Conservation (phyloP, 2,329 filamentous ascomycete genomes). For the Clonostachys rhizophaga region DNA sequence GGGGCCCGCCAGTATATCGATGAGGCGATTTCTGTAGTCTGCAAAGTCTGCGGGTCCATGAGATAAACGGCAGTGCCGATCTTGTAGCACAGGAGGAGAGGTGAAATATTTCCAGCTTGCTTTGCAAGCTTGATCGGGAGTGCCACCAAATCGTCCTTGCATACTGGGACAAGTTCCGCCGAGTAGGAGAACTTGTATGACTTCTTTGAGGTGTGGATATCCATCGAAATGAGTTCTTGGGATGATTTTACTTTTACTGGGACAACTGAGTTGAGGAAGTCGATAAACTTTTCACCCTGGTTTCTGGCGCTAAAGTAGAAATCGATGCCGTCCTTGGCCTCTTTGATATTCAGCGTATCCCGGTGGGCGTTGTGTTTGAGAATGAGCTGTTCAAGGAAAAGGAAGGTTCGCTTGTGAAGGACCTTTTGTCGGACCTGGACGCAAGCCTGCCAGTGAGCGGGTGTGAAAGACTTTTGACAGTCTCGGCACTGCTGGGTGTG, state of each 20-base stretch:
- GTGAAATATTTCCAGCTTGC: conserved; percentile 81
- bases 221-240: conserved; percentile 86
- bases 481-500: conserved; percentile 92
- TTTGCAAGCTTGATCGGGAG: conserved; percentile 87
- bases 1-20: conserved; percentile 88
- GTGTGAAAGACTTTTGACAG: conserved; percentile 92
- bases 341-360: conserved; percentile 97
- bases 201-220: conserved; percentile 84
- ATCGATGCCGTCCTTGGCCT: conserved; percentile 91
- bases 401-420: conserved; percentile 76
- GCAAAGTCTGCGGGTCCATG: conserved; percentile 84
- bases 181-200: conserved; percentile 95
- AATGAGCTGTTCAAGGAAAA: conserved; percentile 85
- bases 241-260: conserved; percentile 74
- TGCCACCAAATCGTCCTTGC: conserved; percentile 95
- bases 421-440: conserved; percentile 98
- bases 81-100: conserved; percentile 79
- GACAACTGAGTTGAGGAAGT: conserved; percentile 80
- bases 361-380: conserved; percentile 88
- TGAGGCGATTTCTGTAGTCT: conserved; percentile 80
- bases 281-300: conserved; percentile 86
- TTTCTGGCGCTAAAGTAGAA: conserved; percentile 92
- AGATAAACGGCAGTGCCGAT: conserved; percentile 89
- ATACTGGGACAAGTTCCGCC: conserved; percentile 85
- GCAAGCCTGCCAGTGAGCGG: conserved; percentile 89